These are phyloP conservation scores for Cladorrhinum samala DNA, from an alignment of 495 filamentous ascomycete genomes.

Conservation along the genomic window DNA sequence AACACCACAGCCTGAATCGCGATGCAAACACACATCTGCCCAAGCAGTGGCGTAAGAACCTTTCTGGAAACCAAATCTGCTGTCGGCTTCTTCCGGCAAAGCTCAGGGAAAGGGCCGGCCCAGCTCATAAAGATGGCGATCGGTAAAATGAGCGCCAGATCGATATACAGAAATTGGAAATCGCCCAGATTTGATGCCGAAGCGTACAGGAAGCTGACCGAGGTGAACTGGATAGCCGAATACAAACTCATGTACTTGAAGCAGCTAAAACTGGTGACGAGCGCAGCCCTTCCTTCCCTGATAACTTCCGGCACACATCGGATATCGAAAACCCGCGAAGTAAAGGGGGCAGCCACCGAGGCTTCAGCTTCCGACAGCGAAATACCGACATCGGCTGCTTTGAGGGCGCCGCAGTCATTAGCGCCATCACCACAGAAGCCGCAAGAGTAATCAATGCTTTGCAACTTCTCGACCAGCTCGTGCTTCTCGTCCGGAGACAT, in stretches of 20 bases:
- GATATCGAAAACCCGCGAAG: conserved; percentile 91
- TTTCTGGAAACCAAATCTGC: conserved; percentile 92
- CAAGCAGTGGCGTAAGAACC: conserved; percentile 81
- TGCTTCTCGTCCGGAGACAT: conserved; percentile 99
- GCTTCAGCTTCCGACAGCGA: conserved; percentile 97
- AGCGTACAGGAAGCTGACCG: conserved; percentile 94
- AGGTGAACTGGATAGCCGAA: conserved; percentile 98
- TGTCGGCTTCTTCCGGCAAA: conserved; percentile 80
- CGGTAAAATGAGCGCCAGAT: conserved; percentile 85
- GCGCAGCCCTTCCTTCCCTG: conserved; percentile 85
- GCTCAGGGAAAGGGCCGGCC: conserved; percentile 73
- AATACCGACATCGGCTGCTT: conserved; percentile 98
- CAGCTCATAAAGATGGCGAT: conserved; percentile 99
- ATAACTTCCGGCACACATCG: conserved; percentile 94
- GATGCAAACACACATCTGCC: conserved; percentile 79
- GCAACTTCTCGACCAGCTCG: conserved; percentile 93
- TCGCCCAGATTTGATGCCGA: conserved; percentile 95
- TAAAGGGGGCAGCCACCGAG: conserved; percentile 96
- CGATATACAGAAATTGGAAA: conserved; percentile 97
- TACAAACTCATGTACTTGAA: conserved; percentile 99
- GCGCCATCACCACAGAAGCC: conserved; percentile 98
- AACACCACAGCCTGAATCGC: conserved; percentile 71
- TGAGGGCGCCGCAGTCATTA: conserved; percentile 96
- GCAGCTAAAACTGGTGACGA: conserved; percentile 98
- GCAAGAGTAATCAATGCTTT: conserved; percentile 90